Percentiles rank a stretch among this genome's conserved stretches.
Conservation (phyloP, 805 yeast species). For the Jamesozyma hellenica region DNA sequence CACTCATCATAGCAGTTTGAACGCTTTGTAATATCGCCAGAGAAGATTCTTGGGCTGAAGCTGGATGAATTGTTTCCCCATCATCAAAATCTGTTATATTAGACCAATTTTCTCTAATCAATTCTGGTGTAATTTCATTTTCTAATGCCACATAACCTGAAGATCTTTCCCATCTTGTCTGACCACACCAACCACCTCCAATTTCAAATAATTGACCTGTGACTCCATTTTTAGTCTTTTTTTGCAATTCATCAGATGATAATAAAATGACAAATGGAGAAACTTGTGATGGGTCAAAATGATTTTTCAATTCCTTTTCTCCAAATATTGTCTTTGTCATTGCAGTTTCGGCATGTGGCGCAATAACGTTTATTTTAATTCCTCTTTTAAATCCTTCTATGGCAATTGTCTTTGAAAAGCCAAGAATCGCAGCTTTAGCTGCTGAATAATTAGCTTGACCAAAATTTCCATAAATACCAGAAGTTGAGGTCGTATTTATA, state of each 20-base stretch:
- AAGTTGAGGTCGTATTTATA: slow-evolving; percentile 85
- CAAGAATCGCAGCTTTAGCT: slow-evolving; percentile 83
- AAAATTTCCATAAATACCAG: slow-evolving; percentile 95
- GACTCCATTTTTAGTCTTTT: slow-evolving; percentile 28
- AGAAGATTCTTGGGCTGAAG: slow-evolving; percentile 62
- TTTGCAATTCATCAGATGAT: slow-evolving; percentile 60
- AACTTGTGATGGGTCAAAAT: slow-evolving; percentile 77
- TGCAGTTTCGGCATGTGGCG: slow-evolving; percentile 97
- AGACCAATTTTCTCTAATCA: slow-evolving; percentile 55
- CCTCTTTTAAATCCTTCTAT: slow-evolving; percentile 77
- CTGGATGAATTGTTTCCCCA: slow-evolving; percentile 40
- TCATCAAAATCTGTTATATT: slow-evolving; percentile 56
- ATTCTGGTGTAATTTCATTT: slow-evolving; percentile 47
- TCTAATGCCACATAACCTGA: slow-evolving; percentile 62
- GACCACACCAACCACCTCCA: slow-evolving; percentile 96
- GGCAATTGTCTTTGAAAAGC: slow-evolving; percentile 77
- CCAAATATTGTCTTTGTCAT: slow-evolving; percentile 87
- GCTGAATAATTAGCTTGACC: slow-evolving; percentile 96
- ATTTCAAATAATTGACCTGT: slow-evolving; percentile 82
- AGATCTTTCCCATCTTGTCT: slow-evolving; percentile 90
- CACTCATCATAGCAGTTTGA: slow-evolving; percentile 27
- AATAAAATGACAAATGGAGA: slow-evolving; percentile 81
- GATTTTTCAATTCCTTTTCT: slow-evolving; percentile 60
- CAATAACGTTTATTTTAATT: slow-evolving; percentile 72
- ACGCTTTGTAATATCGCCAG: slow-evolving; percentile 66